Conservation (phyloP, 2,329 filamentous ascomycete genomes). For the Penicillium sp. region DNA sequence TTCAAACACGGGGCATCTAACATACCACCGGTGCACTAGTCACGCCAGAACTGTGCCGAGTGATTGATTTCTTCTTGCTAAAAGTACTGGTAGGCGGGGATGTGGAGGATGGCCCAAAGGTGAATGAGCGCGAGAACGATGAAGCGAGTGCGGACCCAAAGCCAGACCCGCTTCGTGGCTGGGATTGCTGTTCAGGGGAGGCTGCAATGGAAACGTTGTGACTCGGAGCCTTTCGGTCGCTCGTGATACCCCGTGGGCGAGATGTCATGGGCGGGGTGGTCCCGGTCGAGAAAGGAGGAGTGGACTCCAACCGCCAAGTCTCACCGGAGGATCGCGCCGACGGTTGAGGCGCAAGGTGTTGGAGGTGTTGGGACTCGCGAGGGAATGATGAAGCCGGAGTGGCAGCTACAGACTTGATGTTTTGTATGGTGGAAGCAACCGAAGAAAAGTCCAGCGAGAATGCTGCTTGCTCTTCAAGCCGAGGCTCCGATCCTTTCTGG, state of each 20-base stretch:
- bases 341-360: slow-evolving; percentile 35
- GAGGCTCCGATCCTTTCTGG: slow-evolving; percentile 26
- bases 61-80: slow-evolving; percentile 34
- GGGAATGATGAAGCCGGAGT: slow-evolving; percentile 29
- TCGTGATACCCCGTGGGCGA: slow-evolving; percentile 35
- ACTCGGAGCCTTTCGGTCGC: slow-evolving; percentile 39
- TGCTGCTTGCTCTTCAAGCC: slow-evolving; percentile 36
- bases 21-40: slow-evolving; percentile 25
- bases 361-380: slow-evolving; percentile 27
- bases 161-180: slow-evolving; percentile 35
- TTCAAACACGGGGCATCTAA: slow-evolving; percentile 21
- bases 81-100: slow-evolving; percentile 35
- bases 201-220: slow-evolving; percentile 36
- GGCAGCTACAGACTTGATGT: slow-evolving; percentile 40
- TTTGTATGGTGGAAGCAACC: slow-evolving; percentile 35
- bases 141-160: slow-evolving; percentile 40
- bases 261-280: slow-evolving; percentile 47
- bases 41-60: slow-evolving; percentile 31
- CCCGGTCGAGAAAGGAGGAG: slow-evolving; percentile 48
- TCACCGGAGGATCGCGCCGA: slow-evolving; percentile 49
- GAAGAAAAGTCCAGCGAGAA: slow-evolving; percentile 46
- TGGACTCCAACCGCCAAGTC: slow-evolving; percentile 45
- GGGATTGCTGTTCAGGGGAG: slow-evolving; percentile 38
- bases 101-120: slow-evolving; percentile 39
- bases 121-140: slow-evolving; percentile 42